phyloP scores from a whole-genome alignment of 345 rosid species.

The Toxicodendron radicans region DNA sequence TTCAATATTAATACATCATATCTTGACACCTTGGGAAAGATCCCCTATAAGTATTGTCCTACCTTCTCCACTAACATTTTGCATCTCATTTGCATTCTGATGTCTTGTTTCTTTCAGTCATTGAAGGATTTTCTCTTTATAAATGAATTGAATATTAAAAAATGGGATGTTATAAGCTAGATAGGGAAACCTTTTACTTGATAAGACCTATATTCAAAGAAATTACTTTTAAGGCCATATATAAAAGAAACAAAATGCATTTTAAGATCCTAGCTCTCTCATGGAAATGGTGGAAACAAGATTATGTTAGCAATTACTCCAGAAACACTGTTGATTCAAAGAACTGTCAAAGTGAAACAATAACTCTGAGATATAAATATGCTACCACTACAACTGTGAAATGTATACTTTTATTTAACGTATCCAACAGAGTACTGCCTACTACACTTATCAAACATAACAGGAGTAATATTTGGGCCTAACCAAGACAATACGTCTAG shows the following conservation, averaged over 20 bases:
- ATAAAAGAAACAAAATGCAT: no score
- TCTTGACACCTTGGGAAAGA: background rate
- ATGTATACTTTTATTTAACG: background rate
- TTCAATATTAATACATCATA: background rate
- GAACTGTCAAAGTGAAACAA: background rate
- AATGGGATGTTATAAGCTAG: background rate
- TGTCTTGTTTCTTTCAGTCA: background rate
- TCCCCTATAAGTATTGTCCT: background rate
- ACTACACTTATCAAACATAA: background rate
- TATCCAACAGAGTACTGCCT: background rate
- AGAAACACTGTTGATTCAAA: background rate
- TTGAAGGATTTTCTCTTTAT: background rate
- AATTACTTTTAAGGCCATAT: background rate
- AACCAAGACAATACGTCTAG: background rate
- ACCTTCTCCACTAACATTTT: background rate
- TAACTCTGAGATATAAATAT: background rate
- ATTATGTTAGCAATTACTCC: background rate
- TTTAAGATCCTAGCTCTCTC: background rate
- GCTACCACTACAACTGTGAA: background rate
- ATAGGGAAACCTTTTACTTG: background rate
- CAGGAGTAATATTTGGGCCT: background rate
- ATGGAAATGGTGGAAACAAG: background rate
- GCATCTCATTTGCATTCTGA: background rate
- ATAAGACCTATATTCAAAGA: background rate
- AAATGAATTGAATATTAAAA: no score